These are phyloP conservation scores for Petunia axillaris DNA, from an alignment of 257 asterid species.

Conservation along the genomic window DNA sequence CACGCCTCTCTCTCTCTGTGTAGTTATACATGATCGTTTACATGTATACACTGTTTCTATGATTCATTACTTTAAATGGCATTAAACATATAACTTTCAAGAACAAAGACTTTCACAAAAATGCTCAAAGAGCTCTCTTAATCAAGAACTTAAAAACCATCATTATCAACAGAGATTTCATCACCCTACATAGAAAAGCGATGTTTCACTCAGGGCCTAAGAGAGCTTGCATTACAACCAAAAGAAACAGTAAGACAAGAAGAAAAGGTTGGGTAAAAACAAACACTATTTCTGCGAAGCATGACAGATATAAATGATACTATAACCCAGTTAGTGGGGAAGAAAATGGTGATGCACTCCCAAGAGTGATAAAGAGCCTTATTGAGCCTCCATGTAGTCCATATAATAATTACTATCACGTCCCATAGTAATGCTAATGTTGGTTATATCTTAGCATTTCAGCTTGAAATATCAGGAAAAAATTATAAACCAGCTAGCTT, in stretches of 20 bases:
- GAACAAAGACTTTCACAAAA: not conserved
- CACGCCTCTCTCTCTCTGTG: not conserved
- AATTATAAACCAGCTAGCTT: no score
- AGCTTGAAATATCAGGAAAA: not conserved
- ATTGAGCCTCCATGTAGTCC: not conserved
- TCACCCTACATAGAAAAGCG: not conserved
- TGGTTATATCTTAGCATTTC: not conserved
- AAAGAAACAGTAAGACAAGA: not conserved
- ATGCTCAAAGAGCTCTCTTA: not conserved
- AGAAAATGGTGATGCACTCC: not conserved
- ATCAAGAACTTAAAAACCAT: slow-evolving; percentile 5
- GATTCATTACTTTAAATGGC: slow-evolving; percentile 3
- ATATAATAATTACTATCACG: not conserved
- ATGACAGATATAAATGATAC: not conserved
- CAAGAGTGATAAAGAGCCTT: not conserved
- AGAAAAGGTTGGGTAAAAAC: not conserved
- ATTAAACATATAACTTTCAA: slow-evolving; percentile 7
- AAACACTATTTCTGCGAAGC: not conserved
- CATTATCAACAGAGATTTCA: not conserved
- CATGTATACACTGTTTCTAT: not conserved
- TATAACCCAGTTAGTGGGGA: not conserved
- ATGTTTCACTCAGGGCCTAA: not conserved
- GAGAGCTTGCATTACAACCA: not conserved
- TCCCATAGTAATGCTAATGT: not conserved
- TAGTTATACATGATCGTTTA: not conserved